Evolutionary conservation across 352 stramenopile species (phyloP), one percentile per base, ranked within the genome.

Genomic region (Phytopythium montanum): DNA sequence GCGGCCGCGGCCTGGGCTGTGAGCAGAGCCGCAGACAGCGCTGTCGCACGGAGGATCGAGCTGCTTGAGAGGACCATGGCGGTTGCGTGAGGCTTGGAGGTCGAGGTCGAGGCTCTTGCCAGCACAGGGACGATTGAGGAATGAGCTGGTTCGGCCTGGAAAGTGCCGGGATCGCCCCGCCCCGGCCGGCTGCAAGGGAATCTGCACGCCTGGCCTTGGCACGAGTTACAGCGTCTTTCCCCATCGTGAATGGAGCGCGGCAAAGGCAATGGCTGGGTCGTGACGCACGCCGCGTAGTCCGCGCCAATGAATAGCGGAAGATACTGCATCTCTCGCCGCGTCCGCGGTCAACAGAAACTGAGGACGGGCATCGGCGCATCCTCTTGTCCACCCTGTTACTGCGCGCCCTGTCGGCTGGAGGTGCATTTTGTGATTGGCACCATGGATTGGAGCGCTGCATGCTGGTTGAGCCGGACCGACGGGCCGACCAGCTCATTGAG

Each of bases 1-100:
- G 45, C 41, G 23, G 60, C n/a, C n/a, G n/a, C 60, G 28, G 38
- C 34, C n/a, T 12, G 60, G 25, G 29, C 51, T 16, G 57, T 54
- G 55, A 76, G 42, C 4, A 73, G 31, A 23, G 66, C 52, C 3
- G 59, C 51, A 19, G 65, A 73, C 0, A 76, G 49, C 48, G 53
- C 38, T 2, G 62, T 56, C 19, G 51, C 44, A 38, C 64, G 57
- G 45, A 71, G 12, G 42, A 71, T 56, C 31, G 51, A 56, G 10
- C 33, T 33, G 36, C 51, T 46, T 12, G 51, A 46, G 21, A 56
- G 51, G 10, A 34, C 51, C 51, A 56, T 56, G 39, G 14, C 14
- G 39, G 19, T 25, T n/a, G 4, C 19, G 18, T 23, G 19, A 14
- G 14, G 38, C 5, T n/a, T 44, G 14, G 38, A 21, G 38, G 10